Evolutionary conservation across 495 filamentous ascomycete genomes (phyloP).

Genomic region (Cudoniella acicularis): DNA sequence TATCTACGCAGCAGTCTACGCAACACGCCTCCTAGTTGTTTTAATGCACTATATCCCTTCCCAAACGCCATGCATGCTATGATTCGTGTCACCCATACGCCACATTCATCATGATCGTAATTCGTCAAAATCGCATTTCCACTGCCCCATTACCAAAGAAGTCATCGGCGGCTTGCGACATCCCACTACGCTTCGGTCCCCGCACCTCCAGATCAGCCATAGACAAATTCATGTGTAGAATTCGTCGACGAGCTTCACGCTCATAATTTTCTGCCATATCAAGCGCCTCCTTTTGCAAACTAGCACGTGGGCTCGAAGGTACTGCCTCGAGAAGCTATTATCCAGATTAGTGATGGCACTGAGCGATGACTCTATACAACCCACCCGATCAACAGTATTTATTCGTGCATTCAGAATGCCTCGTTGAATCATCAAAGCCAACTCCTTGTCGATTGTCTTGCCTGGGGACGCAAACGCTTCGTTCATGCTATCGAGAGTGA

Average conservation of each 20-base stretch:
- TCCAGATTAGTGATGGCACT: neutral
- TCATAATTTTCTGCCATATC: conserved; percentile 68
- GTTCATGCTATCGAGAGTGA: conserved; percentile 66
- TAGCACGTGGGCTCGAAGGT: conserved; percentile 55
- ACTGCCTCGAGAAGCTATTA: conserved; percentile 64
- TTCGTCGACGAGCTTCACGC: conserved; percentile 64
- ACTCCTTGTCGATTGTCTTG: conserved; percentile 67
- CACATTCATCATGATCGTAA: neutral
- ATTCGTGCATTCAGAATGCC: conserved; percentile 75
- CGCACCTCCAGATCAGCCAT: conserved; percentile 73
- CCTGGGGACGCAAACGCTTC: conserved; percentile 55
- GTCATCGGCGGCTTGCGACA: neutral
- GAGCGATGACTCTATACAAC: conserved; percentile 6
- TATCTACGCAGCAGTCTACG: too few relatives aligned
- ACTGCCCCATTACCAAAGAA: neutral
- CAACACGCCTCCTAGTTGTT: too few relatives aligned
- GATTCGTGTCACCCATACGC: neutral
- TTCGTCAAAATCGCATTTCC: neutral
- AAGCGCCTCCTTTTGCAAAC: conserved; percentile 65
- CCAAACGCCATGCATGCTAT: conserved; percentile 1
- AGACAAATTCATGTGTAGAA: conserved; percentile 70
- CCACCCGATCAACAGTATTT: conserved; percentile 73
- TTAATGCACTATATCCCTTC: neutral
- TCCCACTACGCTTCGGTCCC: conserved; percentile 13
- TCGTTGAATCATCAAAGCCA: conserved; percentile 69